A percentile compares a stretch with the other conserved stretches of the same genome.
Conservation (phyloP, 768 basidiomycete genomes). For the Psilocybe subaeruginosa region DNA sequence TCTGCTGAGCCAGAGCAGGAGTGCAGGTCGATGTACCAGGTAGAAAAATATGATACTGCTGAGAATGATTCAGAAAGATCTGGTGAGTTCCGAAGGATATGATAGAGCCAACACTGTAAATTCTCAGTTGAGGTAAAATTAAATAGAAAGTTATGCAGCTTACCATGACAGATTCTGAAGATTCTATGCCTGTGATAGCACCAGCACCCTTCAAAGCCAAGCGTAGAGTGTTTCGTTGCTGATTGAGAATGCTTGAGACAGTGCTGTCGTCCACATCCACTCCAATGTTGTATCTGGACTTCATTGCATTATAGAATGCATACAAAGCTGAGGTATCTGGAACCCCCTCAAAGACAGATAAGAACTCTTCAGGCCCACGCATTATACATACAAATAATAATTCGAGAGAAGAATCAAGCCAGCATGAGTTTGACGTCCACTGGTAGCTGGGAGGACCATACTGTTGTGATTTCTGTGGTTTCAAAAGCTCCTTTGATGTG, state of each 20-base stretch:
- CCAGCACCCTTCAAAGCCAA: not conserved
- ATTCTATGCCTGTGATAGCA: not conserved
- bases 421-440: slow-evolving; percentile 21
- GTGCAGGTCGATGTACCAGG: not conserved
- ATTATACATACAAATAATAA: slow-evolving; percentile 13
- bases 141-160: not conserved
- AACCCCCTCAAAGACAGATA: not conserved
- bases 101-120: slow-evolving; percentile 6
- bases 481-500: slow-evolving; percentile 13
- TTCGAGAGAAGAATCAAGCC: slow-evolving; percentile 22
- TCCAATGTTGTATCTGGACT: not conserved
- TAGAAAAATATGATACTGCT: not conserved
- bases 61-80: not conserved
- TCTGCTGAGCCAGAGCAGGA: not conserved
- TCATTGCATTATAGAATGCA: not conserved
- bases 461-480: not conserved
- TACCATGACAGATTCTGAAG: not conserved
- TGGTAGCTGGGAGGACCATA: slow-evolving; percentile 14
- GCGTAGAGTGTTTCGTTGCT: not conserved
- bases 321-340: not conserved
- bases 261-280: not conserved
- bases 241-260: not conserved
- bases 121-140: not conserved
- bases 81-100: not conserved
- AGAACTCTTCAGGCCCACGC: not conserved